Percentiles rank a stretch among this genome's conserved stretches.
These are phyloP conservation scores for Candida ovalis DNA, from an alignment of 805 yeast genomes.

Conservation along the genomic window DNA sequence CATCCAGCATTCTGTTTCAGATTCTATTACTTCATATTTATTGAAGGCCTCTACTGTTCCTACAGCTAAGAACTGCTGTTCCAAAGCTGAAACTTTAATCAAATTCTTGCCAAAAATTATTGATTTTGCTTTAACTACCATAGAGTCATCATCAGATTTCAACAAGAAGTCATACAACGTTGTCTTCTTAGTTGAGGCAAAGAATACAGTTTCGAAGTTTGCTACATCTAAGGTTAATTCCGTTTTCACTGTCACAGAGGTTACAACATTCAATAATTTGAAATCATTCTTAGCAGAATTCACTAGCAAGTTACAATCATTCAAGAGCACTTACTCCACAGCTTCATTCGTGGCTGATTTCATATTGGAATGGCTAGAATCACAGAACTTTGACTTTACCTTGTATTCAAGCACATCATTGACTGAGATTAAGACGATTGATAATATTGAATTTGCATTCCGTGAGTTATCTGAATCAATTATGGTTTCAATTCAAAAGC, in stretches of 20 bases:
- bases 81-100: slow-evolving; percentile 6
- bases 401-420: slow-evolving; percentile 29
- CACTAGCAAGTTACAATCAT: slow-evolving; percentile 25
- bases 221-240: slow-evolving; percentile 1
- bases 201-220: slow-evolving; percentile 14
- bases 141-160: slow-evolving; percentile 10
- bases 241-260: slow-evolving; percentile 14
- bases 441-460: slow-evolving; percentile 44
- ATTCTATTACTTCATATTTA: background rate
- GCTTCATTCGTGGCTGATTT: slow-evolving; percentile 47
- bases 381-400: slow-evolving; percentile 16
- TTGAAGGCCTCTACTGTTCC: slow-evolving; percentile 5
- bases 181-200: slow-evolving; percentile 25
- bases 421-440: slow-evolving; percentile 10
- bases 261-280: slow-evolving; percentile 20
- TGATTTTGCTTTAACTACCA: slow-evolving; percentile 29
- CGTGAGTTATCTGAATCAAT: slow-evolving; percentile 54
- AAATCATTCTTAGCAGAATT: slow-evolving; percentile 24
- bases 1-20: background rate
- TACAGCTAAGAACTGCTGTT: background rate
- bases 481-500: slow-evolving; percentile 64
- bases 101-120: slow-evolving; percentile 37
- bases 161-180: slow-evolving; percentile 4
- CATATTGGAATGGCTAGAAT: slow-evolving; percentile 43
- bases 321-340: slow-evolving; percentile 32